Evolutionary conservation across 345 rosid genomes (phyloP), one percentile per base, ranked within the genome.

Genomic region (Hevea brasiliensis): DNA sequence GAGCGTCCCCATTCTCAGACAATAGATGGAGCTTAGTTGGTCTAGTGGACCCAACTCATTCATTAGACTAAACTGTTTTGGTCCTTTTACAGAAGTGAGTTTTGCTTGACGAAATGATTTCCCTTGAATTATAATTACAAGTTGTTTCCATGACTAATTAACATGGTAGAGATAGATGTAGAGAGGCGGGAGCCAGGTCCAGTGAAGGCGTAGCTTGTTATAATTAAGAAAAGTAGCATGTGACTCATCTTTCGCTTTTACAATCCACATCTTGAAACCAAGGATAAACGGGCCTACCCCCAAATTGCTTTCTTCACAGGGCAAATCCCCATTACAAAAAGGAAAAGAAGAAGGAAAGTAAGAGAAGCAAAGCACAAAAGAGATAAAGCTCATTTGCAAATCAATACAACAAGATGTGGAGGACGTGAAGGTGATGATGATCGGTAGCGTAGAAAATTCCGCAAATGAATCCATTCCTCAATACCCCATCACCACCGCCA

Each of bases 361-460:
- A 45, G 56, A 21, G 3, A 61, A 61, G 66, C 45, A 61, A 24
- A 60, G 71, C 2, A 37, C 42, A 76, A 67, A 81, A 55, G 55
- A 60, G 53, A 26, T 58, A 78, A 56, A 74, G 73, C 18, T 70
- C 73, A 57, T 60, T 37, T 67, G 71, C 54, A 77, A 76, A 75
- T 73, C 45, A 74, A 50, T 61, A 48, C 75, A 72, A 80, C 80
- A 75, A 75, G 86, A 68, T 72, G 71, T 73, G 77, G 80, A 86
- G 72, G 81, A 81, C 67, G 81, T 74, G 80, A 80, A 71, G 72
- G 85, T 81, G 85, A 85, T 84, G 90, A 86, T 79, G 82, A 78
- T 79, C 73, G 65, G 76, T 75, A 78, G 78, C 79, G 80, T 79
- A 63, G 81, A 79, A 15, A 72, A 45, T 78, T 64, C 80, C 61